A percentile compares a stretch with the other conserved stretches of the same genome.
Conservation (phyloP, 1,284 basidiomycete genomes). For the Apiotrichum sp. region DNA sequence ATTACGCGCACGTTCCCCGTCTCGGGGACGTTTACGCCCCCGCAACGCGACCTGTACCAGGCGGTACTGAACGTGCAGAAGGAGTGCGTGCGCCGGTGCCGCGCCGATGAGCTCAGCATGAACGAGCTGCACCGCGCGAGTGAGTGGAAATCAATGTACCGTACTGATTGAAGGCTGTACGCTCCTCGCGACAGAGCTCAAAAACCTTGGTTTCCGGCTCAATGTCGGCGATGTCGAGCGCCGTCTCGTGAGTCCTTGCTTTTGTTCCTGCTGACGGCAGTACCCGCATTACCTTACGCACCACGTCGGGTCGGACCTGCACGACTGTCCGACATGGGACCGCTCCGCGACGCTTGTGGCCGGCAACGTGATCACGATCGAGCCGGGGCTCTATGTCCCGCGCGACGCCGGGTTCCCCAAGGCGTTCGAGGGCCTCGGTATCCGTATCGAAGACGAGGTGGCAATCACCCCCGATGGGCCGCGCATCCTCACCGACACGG, state of each 20-base stretch:
- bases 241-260: slow-evolving; percentile 52
- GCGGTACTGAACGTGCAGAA: slow-evolving; percentile 54
- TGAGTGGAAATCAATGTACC: slow-evolving; percentile 19
- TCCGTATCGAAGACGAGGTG: slow-evolving; percentile 89
- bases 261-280: slow-evolving; percentile 32
- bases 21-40: slow-evolving; percentile 66
- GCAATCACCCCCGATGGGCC: slow-evolving; percentile 65
- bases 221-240: slow-evolving; percentile 62
- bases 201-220: slow-evolving; percentile 73
- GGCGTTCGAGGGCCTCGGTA: slow-evolving; percentile 78
- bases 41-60: slow-evolving; percentile 83
- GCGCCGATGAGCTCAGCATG: slow-evolving; percentile 57
- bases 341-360: slow-evolving; percentile 52
- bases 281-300: slow-evolving; percentile 70
- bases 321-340: slow-evolving; percentile 49
- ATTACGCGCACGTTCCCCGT: slow-evolving; percentile 92
- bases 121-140: slow-evolving; percentile 72
- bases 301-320: slow-evolving; percentile 51
- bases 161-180: slow-evolving; percentile 52
- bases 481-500: slow-evolving; percentile 64
- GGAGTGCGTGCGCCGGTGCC: slow-evolving; percentile 47
- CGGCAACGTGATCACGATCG: slow-evolving; percentile 79
- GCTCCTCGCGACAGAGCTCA: slow-evolving; percentile 65
- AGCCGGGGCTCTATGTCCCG: slow-evolving; percentile 65
- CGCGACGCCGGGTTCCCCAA: slow-evolving; percentile 67